Evolutionary conservation across 2,329 filamentous ascomycete species (phyloP).

Genomic region (Venturia carpophila): DNA sequence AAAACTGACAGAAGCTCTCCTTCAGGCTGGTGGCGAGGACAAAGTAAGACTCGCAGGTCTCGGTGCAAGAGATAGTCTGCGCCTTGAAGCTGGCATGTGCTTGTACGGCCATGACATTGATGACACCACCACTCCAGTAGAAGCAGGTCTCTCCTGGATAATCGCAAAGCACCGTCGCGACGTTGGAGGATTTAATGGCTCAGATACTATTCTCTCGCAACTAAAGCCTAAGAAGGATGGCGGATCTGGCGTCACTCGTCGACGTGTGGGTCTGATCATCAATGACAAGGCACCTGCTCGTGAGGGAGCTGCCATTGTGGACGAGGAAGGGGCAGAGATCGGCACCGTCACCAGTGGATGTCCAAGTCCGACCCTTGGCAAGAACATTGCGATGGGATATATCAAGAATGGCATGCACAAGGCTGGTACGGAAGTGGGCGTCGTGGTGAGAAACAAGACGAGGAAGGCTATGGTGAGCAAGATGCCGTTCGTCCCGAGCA

Average conservation of each 20-base stretch:
- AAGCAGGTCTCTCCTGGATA: conserved; percentile 67
- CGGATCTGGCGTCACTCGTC: conserved; percentile 58
- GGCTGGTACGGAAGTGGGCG: conserved; percentile 69
- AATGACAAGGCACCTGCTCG: conserved; percentile 74
- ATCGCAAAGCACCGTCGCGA: conserved; percentile 70
- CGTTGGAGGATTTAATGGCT: conserved; percentile 73
- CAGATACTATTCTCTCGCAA: conserved; percentile 68
- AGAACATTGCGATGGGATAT: conserved; percentile 96
- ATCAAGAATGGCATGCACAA: conserved; percentile 76
- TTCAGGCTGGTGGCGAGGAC: conserved; percentile 50
- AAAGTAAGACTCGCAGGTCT: conserved; percentile 77
- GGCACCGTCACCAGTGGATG: conserved; percentile 83
- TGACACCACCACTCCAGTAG: conserved; percentile 63
- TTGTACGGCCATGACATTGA: conserved; percentile 98
- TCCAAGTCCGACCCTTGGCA: conserved; percentile 74
- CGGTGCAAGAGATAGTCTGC: conserved; percentile 82
- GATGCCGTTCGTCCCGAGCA: conserved; percentile 80
- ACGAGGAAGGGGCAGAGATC: conserved; percentile 56
- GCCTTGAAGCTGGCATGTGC: conserved; percentile 96
- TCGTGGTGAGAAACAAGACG: conserved; percentile 68
- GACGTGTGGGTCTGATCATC: conserved; percentile 73
- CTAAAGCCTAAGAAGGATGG: conserved; percentile 66
- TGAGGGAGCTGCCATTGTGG: conserved; percentile 75
- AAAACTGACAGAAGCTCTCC: conserved; percentile 60
- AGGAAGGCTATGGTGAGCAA: conserved; percentile 69